These are phyloP conservation scores for Brassica nigra DNA, from an alignment of 345 rosid species.

Conservation along the genomic window DNA sequence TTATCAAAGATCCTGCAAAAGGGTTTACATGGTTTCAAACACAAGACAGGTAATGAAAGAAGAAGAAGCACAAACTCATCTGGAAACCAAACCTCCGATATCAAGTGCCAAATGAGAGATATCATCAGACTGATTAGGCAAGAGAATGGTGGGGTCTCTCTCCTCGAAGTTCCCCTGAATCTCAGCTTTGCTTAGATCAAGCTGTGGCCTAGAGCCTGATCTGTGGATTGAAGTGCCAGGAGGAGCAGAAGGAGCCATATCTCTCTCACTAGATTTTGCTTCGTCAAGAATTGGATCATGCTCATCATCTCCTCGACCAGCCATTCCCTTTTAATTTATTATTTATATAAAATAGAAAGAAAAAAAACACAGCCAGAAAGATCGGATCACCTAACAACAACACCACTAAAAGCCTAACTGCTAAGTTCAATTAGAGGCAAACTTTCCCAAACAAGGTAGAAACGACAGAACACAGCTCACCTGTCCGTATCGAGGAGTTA, in stretches of 20 bases:
- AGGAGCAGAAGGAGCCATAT: conserved; percentile 58
- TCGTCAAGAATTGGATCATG: conserved; percentile 51
- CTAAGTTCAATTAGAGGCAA: conserved; percentile 3
- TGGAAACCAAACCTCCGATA: conserved; percentile 70
- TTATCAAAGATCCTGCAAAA: conserved; percentile 86
- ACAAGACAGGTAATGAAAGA: neutral
- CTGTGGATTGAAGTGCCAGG: conserved; percentile 70
- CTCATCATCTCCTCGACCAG: conserved; percentile 32
- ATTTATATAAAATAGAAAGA: neutral
- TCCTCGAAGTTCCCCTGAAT: conserved; percentile 93
- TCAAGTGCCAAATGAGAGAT: conserved; percentile 95
- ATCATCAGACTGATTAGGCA: conserved; percentile 99
- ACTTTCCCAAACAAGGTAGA: neutral
- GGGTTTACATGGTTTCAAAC: neutral
- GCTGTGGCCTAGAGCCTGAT: conserved; percentile 92
- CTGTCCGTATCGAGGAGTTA: neutral
- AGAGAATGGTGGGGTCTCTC: conserved; percentile 86
- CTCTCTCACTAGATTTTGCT: conserved; percentile 53
- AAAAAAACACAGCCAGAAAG: conserved; percentile 21
- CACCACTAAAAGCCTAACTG: conserved; percentile 27
- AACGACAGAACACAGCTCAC: neutral
- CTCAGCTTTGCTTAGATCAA: conserved; percentile 96
- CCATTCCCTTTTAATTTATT: conserved; percentile 1
- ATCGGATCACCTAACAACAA: conserved; percentile 41
- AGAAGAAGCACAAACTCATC: neutral